Base-by-base conservation (phyloP, 371 early-diverging fungal genomes). In the Cokeromyces recurvatus region DNA sequence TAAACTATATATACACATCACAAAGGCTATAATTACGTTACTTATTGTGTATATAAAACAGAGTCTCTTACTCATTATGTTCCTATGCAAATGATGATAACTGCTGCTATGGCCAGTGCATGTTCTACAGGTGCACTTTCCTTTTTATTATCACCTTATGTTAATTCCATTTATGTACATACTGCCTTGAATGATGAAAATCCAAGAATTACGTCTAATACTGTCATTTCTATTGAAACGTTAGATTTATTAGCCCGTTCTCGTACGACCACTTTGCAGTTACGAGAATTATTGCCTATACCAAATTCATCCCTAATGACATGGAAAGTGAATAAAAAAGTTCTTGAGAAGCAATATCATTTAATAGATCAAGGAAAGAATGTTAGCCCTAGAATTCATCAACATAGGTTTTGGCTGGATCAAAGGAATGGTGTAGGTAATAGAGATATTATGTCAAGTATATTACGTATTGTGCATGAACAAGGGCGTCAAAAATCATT, bases 81-180 rank as follows among this genome's bases (percentile, higher is more conserved):
- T 9, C 32, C 61, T 22, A 25, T 56, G 17, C 55, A 60, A 43
- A 43, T 42, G 36, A 23, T 62, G 34, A 34, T 48, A 44, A 41
- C 62, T 71, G 75, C 75, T 35, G 48, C 68, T 19, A 48, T 43
- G n/a, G 68, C 71, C 21, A 71, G 71, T 51, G 46, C 60, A 4
- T 68, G 68, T 24, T 74, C 75, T 1, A 74, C 75, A 12, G 71
- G 71, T n/a, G 62, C 65, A 4, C 51, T 74, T 5, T 64, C 71
- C 37, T 66, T 62, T 35, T 38, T 74, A 8, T 35, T 71, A 1
- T 71, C 75, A 3, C 75, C 75, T 14, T 74, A 71, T 32, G 45
- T 74, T 29, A 68, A 59, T 39, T 20, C 42, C 8, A 64, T 74
- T 25, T 46, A 64, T 37, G 40, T 74, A 14, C 71, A 66, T 34